Evolutionary conservation across 2,329 filamentous ascomycete genomes (phyloP).

Genomic region (Thielaviopsis cerberus): DNA sequence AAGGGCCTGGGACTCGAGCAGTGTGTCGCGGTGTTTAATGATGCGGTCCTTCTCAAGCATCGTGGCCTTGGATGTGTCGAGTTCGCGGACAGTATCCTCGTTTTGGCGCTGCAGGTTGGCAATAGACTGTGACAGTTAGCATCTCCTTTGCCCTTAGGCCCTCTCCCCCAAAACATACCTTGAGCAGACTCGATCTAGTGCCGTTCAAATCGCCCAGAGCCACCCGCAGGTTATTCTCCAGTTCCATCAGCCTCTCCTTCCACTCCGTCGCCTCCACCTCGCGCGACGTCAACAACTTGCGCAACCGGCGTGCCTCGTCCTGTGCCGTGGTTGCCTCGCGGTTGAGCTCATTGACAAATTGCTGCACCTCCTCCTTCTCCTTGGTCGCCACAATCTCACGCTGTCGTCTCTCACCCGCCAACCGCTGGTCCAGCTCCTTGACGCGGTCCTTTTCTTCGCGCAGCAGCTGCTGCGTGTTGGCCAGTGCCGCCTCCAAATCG

Average conservation of each 20-base stretch:
- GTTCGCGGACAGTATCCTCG: conserved; percentile 63
- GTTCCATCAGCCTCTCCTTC: conserved; percentile 76
- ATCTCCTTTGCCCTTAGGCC: no score
- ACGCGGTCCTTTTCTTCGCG: conserved; percentile 67
- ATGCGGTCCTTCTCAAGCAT: conserved; percentile 80
- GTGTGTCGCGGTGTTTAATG: conserved; percentile 70
- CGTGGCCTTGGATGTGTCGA: conserved; percentile 58
- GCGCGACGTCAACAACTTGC: conserved; percentile 63
- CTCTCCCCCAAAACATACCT: conserved; percentile 22
- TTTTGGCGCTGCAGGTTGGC: conserved; percentile 75
- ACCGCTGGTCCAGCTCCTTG: conserved; percentile 52
- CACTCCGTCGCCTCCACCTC: conserved; percentile 80
- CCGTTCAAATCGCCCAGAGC: conserved; percentile 76
- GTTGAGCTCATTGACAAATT: conserved; percentile 83
- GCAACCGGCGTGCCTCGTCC: conserved; percentile 66
- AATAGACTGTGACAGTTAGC: conserved; percentile 40
- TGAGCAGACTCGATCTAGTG: conserved; percentile 67
- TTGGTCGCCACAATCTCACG: conserved; percentile 69
- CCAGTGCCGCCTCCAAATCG: conserved; percentile 69
- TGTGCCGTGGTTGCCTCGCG: conserved; percentile 62
- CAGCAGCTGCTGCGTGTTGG: conserved; percentile 59
- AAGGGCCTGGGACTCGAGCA: conserved; percentile 74
- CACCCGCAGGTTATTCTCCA: conserved; percentile 75
- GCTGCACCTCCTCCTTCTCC: conserved; percentile 89
- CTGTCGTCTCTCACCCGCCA: conserved; percentile 66